phyloP scores from a whole-genome alignment of 345 rosid species.

The Lumnitzera littorea region DNA sequence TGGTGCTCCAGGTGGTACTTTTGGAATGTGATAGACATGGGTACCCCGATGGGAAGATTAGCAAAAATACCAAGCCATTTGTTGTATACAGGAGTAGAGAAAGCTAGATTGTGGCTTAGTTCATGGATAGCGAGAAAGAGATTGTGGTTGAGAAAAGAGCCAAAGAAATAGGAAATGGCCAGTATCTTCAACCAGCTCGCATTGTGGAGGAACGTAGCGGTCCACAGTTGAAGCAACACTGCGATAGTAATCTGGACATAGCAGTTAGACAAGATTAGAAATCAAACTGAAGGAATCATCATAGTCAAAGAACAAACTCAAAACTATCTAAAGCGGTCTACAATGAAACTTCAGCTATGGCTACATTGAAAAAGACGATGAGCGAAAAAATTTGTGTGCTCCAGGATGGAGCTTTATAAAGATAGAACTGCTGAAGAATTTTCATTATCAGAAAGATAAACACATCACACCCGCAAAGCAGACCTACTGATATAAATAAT shows the following conservation, averaged over 20 bases:
- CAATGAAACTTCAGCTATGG: too few species aligned
- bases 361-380: too few species aligned
- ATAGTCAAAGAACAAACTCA: neutral
- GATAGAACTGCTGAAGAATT: neutral
- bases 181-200: slow-evolving; percentile 72
- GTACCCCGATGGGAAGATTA: slow-evolving; percentile 82
- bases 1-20: slow-evolving; percentile 92
- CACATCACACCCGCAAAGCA: too few species aligned
- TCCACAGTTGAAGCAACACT: slow-evolving; percentile 64
- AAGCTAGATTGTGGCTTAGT: slow-evolving; percentile 87
- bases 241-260: slow-evolving; percentile 50
- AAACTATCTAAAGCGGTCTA: too few species aligned
- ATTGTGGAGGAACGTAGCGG: slow-evolving; percentile 51
- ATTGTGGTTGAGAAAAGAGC: slow-evolving; percentile 85
- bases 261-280: neutral
- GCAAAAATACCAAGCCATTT: slow-evolving; percentile 88
- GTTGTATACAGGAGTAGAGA: slow-evolving; percentile 67
- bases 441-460: neutral
- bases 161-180: slow-evolving; percentile 62
- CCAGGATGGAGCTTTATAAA: neutral
- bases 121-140: slow-evolving; percentile 91
- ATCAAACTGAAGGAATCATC: slow-evolving; percentile 7
- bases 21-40: slow-evolving; percentile 85
- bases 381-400: too few species aligned
- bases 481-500: too few species aligned